Conservation (phyloP, 129 eudicot genomes). For the Saposhnikovia divaricata region DNA sequence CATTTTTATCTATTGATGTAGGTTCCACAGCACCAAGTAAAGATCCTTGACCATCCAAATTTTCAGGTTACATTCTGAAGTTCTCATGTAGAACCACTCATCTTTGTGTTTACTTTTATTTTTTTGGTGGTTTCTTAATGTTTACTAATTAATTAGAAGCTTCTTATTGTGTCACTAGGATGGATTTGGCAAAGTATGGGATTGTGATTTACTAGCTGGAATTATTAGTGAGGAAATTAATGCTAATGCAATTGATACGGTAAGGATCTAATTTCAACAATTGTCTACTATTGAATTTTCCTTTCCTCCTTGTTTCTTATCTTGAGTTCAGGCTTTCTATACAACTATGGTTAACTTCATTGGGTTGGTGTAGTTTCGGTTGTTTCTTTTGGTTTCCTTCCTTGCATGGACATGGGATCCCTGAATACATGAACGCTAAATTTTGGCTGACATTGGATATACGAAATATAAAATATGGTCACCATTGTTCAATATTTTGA, state of each 20-base stretch:
- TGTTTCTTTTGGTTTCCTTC: background rate
- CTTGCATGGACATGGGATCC: background rate
- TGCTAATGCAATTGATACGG: conserved; percentile 51
- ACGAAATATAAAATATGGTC: background rate
- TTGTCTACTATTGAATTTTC: background rate
- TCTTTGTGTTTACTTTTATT: background rate
- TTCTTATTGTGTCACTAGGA: conserved; percentile 39
- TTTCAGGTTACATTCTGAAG: conserved; percentile 49
- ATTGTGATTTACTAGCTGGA: conserved; percentile 36
- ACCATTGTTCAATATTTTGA: background rate
- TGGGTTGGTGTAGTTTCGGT: background rate
- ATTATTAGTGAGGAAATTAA: conserved; percentile 39
- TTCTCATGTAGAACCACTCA: background rate
- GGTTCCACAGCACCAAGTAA: conserved; percentile 79
- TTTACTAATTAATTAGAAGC: background rate
- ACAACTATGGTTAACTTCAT: background rate
- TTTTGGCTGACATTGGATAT: background rate
- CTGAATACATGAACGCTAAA: background rate
- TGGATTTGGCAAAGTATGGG: conserved; percentile 79
- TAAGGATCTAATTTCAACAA: conserved; percentile 25
- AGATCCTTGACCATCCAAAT: conserved; percentile 74
- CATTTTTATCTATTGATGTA: conserved; percentile 24
- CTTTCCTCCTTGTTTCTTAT: background rate
- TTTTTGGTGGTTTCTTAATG: too few relatives aligned
- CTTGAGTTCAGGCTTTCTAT: background rate